Conservation (phyloP, 257 asterid genomes). For the Scutellaria minor region DNA sequence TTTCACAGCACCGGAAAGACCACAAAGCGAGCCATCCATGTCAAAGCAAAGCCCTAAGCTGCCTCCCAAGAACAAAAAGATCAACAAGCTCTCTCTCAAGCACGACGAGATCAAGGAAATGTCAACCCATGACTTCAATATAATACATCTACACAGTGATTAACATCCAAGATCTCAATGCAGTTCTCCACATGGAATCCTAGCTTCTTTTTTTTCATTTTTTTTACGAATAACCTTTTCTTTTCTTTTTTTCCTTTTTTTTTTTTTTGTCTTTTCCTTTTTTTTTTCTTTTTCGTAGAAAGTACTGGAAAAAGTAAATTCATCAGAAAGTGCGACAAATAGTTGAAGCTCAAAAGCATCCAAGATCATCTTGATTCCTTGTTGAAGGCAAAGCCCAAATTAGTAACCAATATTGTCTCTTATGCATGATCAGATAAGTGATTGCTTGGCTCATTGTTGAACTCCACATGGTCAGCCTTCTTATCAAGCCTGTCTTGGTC, state of each 20-base stretch:
- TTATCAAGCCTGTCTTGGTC: slow-evolving; percentile 39
- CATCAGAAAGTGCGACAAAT: slow-evolving; percentile 27
- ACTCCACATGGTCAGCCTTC: slow-evolving; percentile 32
- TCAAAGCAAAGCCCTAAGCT: background rate
- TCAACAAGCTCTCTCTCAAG: background rate
- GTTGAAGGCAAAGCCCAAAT: background rate
- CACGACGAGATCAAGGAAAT: background rate
- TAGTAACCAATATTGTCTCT: slow-evolving; percentile 1
- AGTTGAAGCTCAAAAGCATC: slow-evolving; percentile 26
- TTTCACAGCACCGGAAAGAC: background rate
- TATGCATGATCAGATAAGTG: background rate
- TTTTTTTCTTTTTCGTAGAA: background rate
- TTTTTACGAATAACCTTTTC: background rate
- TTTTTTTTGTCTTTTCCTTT: background rate
- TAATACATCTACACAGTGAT: background rate
- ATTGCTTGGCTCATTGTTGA: background rate
- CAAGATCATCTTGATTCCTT: slow-evolving; percentile 20
- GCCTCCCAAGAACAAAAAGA: background rate
- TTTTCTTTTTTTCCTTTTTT: too few relatives aligned
- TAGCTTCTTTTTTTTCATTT: background rate
- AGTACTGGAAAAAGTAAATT: slow-evolving; percentile 4
- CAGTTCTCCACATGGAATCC: background rate
- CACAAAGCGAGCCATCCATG: background rate
- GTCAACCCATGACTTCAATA: background rate
- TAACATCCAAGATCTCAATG: background rate